Conservation (phyloP, 805 yeast genomes). For the Komagataella pseudopastoris region DNA sequence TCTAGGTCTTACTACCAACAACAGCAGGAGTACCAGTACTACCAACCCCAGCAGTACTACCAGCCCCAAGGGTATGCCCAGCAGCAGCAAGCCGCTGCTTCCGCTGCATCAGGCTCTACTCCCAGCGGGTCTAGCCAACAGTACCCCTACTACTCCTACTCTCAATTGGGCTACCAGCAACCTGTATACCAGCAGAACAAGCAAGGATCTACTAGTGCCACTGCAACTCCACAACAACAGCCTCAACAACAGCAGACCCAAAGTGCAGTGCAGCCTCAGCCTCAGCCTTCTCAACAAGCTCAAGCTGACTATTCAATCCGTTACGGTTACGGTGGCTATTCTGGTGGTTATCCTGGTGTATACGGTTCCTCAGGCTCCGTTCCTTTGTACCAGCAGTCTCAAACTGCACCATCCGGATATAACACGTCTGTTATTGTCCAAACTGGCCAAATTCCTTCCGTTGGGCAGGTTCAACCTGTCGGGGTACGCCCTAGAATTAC, state of each 20-base stretch:
- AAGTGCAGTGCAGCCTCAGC: background rate
- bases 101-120: background rate
- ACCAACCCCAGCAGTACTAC: background rate
- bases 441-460: slow-evolving; percentile 9
- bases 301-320: background rate
- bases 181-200: background rate
- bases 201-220: background rate
- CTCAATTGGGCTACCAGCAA: slow-evolving; percentile 1
- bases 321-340: background rate
- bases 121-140: background rate
- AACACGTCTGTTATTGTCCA: background rate
- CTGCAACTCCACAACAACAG: background rate
- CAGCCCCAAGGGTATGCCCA: background rate
- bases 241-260: background rate
- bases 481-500: slow-evolving; percentile 47
- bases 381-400: background rate
- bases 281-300: background rate
- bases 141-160: slow-evolving; percentile 2
- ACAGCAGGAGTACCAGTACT: background rate
- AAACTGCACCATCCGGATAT: background rate
- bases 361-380: background rate
- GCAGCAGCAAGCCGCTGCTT: background rate
- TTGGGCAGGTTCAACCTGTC: slow-evolving; percentile 25
- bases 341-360: background rate
- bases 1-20: background rate